Conservation (phyloP, 2,329 filamentous ascomycete genomes). For the Stagonosporopsis cucurbitacearum region DNA sequence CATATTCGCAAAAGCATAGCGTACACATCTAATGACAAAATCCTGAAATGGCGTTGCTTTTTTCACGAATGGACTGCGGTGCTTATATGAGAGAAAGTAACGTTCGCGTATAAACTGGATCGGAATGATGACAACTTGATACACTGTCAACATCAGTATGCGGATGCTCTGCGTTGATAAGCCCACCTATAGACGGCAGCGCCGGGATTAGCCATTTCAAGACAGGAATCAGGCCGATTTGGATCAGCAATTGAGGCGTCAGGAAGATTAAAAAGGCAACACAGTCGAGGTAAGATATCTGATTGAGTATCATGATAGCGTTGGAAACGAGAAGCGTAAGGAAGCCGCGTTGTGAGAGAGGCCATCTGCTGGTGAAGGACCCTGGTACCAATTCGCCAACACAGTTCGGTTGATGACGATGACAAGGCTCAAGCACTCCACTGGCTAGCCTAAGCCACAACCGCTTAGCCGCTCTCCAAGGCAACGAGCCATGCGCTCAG, state of each 20-base stretch:
- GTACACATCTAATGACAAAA: slow-evolving; percentile 76
- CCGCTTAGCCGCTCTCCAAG: slow-evolving; percentile 18
- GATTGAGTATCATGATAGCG: slow-evolving; percentile 70
- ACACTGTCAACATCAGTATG: slow-evolving; percentile 40
- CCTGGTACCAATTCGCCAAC: slow-evolving; percentile 2
- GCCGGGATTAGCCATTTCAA: slow-evolving; percentile 64
- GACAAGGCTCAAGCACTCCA: slow-evolving; percentile 15
- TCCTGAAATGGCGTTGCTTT: slow-evolving; percentile 78
- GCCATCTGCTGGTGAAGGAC: slow-evolving; percentile 3
- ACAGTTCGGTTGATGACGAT: slow-evolving; percentile 23
- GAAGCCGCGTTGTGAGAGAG: background rate
- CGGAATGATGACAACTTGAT: slow-evolving; percentile 65
- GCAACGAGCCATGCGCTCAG: background rate
- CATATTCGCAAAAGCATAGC: slow-evolving; percentile 77
- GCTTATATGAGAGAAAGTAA: slow-evolving; percentile 55
- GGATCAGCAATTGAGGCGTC: slow-evolving; percentile 72
- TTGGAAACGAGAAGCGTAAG: background rate
- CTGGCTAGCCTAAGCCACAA: slow-evolving; percentile 25
- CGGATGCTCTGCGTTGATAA: background rate
- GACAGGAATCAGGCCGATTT: slow-evolving; percentile 68
- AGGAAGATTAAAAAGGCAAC: slow-evolving; percentile 74
- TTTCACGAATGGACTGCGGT: slow-evolving; percentile 69
- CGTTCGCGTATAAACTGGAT: slow-evolving; percentile 64
- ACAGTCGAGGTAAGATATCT: slow-evolving; percentile 79
- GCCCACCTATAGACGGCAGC: slow-evolving; percentile 73